Base-by-base conservation (phyloP, 768 basidiomycete species). In the Antrodiella citrinella region DNA sequence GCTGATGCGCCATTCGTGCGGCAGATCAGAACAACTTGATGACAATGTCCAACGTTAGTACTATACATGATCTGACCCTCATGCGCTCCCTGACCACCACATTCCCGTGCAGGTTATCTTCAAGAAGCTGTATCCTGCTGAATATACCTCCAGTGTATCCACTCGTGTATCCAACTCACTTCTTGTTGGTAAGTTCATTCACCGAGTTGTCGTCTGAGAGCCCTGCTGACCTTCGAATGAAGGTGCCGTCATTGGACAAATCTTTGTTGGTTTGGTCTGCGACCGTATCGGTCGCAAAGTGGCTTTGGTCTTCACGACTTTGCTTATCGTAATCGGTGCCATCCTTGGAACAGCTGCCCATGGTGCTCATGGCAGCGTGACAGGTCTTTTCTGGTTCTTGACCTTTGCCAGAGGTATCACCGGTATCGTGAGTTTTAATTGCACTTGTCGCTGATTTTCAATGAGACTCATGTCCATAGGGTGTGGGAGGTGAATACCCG, bases 401-500 rank as follows among this genome's bases (percentile, higher is more conserved):
- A 86, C 84, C 0, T 62, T 86, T 54, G 80, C 84, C 13, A 71
- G 85, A 50, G 86, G 86, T 39, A 72, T 86, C 26, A 84, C 82
- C 21, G 83, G 83, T 18, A 65, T 84, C 43, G 81, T 82, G 54
- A 59, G 76, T 62, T 39, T 21, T 45, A 19, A 35, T 20, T n/a
- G n/a, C n/a, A n/a, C n/a, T n/a, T n/a, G n/a, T n/a, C n/a, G n/a
- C n/a, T n/a, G n/a, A n/a, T 48, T 11, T 40, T 19, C n/a, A 38
- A 22, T 49, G n/a, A n/a, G n/a, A n/a, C n/a, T n/a, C n/a, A 43
- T 56, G 24, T 49, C 18, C 49, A 5, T 38, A 82, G 74, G 85
- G 85, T 51, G 84, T 85, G 11, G 84, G 84, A 26, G 85, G 85
- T 21, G 85, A 88, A 67, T 88, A 89, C 63, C 85, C 86, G 0